Conservation (phyloP, 2,329 filamentous ascomycete species). For the Fusarium siculi region DNA sequence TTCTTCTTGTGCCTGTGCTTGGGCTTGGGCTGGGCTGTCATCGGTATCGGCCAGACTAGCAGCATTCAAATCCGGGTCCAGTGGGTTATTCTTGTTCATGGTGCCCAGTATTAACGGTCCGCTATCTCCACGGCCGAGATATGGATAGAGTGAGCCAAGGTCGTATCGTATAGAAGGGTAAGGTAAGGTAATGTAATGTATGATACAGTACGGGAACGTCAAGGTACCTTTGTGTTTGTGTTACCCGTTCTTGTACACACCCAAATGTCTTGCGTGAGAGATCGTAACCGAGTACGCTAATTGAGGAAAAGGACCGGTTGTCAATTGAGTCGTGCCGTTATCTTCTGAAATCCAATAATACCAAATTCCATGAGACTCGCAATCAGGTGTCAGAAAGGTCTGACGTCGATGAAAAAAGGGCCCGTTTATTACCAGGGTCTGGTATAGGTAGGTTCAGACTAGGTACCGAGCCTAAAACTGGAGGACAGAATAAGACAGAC, state of each 20-base stretch:
- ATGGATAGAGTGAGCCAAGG: slow-evolving; percentile 24
- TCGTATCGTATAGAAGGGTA: slow-evolving; percentile 9
- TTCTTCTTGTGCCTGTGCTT: neutral
- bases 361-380: neutral
- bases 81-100: slow-evolving; percentile 37
- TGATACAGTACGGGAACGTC: neutral
- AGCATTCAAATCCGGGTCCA: slow-evolving; percentile 38
- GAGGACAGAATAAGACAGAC: neutral
- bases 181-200: neutral
- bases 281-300: neutral
- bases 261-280: neutral
- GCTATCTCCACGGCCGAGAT: slow-evolving; percentile 14
- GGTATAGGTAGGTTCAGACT: neutral
- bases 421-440: slow-evolving; percentile 12
- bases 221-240: slow-evolving; percentile 8
- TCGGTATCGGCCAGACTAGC: slow-evolving; percentile 38
- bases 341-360: neutral
- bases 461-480: slow-evolving; percentile 2
- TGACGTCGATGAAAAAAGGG: slow-evolving; percentile 18
- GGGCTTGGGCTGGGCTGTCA: slow-evolving; percentile 32
- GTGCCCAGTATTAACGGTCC: slow-evolving; percentile 34
- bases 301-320: neutral
- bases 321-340: slow-evolving; percentile 19
- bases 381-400: slow-evolving; percentile 13
- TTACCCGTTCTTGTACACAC: slow-evolving; percentile 18